phyloP scores from a whole-genome alignment of 441 rosid genomes.

The Corymbia calophylla region DNA sequence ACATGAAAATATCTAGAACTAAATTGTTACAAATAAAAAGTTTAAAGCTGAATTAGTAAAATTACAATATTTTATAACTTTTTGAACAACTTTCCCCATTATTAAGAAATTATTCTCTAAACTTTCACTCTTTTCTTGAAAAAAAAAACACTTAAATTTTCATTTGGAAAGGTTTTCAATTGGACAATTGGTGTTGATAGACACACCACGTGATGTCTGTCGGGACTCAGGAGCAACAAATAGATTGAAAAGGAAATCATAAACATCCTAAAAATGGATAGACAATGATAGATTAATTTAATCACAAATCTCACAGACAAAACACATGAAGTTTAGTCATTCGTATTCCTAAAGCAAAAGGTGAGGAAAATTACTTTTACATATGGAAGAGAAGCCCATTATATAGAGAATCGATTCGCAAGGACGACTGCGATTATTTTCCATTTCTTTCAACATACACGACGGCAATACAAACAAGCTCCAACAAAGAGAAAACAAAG shows the following conservation, averaged over 20 bases:
- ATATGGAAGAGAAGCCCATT: not conserved
- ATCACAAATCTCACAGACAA: not conserved
- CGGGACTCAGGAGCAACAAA: not conserved
- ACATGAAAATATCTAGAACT: too few relatives aligned
- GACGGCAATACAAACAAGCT: not conserved
- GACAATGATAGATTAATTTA: not conserved
- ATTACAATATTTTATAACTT: too few relatives aligned
- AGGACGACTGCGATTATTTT: not conserved
- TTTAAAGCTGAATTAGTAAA: too few relatives aligned
- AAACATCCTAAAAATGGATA: not conserved
- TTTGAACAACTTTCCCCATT: not conserved
- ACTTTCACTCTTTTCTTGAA: not conserved
- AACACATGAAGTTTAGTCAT: not conserved
- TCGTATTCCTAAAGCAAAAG: not conserved
- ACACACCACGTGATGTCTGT: not conserved
- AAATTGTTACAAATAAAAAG: too few relatives aligned
- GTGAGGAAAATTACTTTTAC: not conserved
- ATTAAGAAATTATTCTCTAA: not conserved
- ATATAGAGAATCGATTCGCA: not conserved
- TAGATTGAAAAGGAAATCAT: not conserved
- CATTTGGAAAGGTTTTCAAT: not conserved
- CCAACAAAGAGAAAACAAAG: not conserved
- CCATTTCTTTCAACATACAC: not conserved
- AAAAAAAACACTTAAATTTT: not conserved
- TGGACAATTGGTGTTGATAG: not conserved